These are phyloP conservation scores for Phytophthora pinifolia DNA, from an alignment of 352 stramenopile genomes.

Conservation along the genomic window DNA sequence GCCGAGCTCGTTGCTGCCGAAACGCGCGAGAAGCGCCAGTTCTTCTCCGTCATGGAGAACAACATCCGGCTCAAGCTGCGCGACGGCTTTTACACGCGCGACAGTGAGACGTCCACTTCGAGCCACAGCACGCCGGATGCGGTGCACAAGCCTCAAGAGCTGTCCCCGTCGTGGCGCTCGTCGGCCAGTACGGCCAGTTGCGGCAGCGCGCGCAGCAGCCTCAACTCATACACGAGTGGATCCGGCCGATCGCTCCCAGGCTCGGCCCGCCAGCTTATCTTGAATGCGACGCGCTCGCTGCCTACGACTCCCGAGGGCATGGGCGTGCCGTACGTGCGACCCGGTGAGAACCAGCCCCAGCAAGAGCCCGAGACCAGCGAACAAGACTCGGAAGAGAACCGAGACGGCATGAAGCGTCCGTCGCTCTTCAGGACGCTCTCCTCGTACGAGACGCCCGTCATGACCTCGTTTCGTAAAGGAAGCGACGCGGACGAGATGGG, in stretches of 20 bases:
- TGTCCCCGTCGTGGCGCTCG: conserved; percentile 36
- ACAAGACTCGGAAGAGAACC: conserved; percentile 39
- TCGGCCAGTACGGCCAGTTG: conserved; percentile 42
- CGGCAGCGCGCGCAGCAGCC: conserved; percentile 35
- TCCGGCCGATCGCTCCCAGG: conserved; percentile 29
- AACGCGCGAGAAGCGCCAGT: conserved; percentile 78
- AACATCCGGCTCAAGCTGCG: conserved; percentile 93
- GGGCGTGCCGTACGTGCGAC: conserved; percentile 17
- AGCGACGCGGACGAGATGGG: conserved; percentile 36
- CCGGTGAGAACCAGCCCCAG: conserved; percentile 27
- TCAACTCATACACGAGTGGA: conserved; percentile 28
- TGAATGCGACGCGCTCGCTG: conserved; percentile 40
- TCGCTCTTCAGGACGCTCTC: conserved; percentile 73
- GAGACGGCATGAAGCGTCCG: conserved; percentile 46
- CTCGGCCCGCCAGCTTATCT: conserved; percentile 28
- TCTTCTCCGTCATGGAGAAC: conserved; percentile 96
- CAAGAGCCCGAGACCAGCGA: conserved; percentile 40
- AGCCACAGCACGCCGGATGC: conserved; percentile 25
- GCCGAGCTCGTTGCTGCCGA: conserved; percentile 74
- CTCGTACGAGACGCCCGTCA: conserved; percentile 78
- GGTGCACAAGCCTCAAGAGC: conserved; percentile 25
- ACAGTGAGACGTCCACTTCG: conserved; percentile 35
- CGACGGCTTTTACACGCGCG: conserved; percentile 59
- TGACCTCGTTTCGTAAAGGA: conserved; percentile 45
- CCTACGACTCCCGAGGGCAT: conserved; percentile 49